phyloP scores from a whole-genome alignment of 192 early-diverging fungal species.

The Oehlia diaphana region DNA sequence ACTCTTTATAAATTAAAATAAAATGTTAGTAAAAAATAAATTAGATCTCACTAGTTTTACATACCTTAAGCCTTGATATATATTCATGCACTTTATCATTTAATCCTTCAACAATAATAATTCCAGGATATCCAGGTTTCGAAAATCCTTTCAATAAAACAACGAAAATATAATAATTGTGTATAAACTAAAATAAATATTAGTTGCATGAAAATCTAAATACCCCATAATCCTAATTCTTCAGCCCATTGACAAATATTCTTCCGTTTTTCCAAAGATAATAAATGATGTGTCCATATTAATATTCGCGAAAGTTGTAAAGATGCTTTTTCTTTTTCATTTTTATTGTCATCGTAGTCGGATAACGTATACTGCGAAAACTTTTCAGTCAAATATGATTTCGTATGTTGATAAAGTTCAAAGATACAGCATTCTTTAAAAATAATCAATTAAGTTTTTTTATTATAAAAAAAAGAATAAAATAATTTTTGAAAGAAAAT shows the following conservation, averaged over 20 bases:
- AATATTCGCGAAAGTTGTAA: conserved; percentile 1
- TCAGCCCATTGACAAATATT: conserved; percentile 7
- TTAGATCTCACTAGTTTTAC: neutral
- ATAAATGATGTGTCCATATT: conserved; percentile 15
- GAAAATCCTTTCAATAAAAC: neutral
- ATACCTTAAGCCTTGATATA: neutral
- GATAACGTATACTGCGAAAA: neutral
- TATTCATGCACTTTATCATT: conserved; percentile 8
- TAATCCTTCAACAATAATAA: conserved; percentile 13
- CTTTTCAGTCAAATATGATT: neutral
- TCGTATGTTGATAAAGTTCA: conserved; percentile 12
- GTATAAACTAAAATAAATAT: neutral
- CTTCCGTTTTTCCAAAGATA: conserved; percentile 5
- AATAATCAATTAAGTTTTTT: neutral
- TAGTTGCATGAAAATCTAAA: neutral
- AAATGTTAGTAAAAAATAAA: neutral
- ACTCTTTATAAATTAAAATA: conserved; percentile 7
- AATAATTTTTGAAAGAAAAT: neutral
- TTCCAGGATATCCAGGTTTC: conserved; percentile 15
- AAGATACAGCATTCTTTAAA: conserved; percentile 7
- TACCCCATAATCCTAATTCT: conserved; percentile 13
- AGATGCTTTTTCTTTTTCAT: neutral
- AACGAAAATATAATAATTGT: no score
- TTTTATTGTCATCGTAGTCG: neutral
- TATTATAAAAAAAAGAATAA: neutral